These are phyloP conservation scores for Prunus padus DNA, from an alignment of 306 rosid genomes.

Conservation along the genomic window DNA sequence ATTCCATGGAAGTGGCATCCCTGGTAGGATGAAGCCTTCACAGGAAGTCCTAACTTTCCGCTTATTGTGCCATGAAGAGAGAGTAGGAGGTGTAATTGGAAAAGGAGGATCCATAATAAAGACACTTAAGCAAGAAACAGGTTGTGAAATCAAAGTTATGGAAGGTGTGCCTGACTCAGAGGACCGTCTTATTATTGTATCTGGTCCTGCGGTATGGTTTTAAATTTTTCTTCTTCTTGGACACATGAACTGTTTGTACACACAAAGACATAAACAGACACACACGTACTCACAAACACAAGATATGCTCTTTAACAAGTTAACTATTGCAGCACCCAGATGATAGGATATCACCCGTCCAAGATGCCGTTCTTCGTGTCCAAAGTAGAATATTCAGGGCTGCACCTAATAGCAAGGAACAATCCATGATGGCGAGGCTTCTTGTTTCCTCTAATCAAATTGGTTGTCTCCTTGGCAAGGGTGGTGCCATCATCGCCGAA, in stretches of 20 bases:
- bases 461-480: constrained; percentile 96
- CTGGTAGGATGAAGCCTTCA: constrained; percentile 56
- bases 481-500: constrained; percentile 85
- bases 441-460: constrained; percentile 82
- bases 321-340: constrained; percentile 80
- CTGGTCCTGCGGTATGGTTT: constrained; percentile 83
- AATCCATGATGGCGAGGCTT: constrained; percentile 64
- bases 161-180: constrained; percentile 62
- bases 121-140: constrained; percentile 75
- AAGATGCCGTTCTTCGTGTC: constrained; percentile 93
- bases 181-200: constrained; percentile 66
- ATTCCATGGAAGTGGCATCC: constrained; percentile 60
- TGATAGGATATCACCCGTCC: constrained; percentile 87
- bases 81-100: constrained; percentile 83
- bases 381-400: constrained; percentile 75
- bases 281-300: not conserved
- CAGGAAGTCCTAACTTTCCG: constrained; percentile 72
- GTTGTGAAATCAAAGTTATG: constrained; percentile 78
- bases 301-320: constrained; percentile 28
- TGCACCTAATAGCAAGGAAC: constrained; percentile 65
- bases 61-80: constrained; percentile 73
- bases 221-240: constrained; percentile 1
- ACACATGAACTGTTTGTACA: not conserved
- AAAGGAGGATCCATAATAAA: constrained; percentile 80
- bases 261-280: not conserved